phyloP scores from a whole-genome alignment of 768 basidiomycete species.

The Boletus sensibilis region DNA sequence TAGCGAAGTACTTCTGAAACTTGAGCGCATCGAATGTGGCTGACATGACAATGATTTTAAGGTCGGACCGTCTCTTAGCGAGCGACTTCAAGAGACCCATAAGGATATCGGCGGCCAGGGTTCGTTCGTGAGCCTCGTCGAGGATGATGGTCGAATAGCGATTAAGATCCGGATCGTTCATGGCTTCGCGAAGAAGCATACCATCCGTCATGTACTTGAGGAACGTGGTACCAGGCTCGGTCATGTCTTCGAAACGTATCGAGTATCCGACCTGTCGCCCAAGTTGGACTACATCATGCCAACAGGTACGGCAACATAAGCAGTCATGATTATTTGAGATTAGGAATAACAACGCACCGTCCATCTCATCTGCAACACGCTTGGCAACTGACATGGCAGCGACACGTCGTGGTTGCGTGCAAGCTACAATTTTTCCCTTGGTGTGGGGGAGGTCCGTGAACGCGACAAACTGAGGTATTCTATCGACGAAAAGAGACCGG shows the following conservation, averaged over 20 bases:
- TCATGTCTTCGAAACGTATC: conserved; percentile 91
- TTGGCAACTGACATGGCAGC: conserved; percentile 98
- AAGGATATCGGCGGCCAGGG: conserved; percentile 95
- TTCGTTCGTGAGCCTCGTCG: conserved; percentile 98
- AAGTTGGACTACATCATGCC: conserved; percentile 62
- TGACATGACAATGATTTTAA: conserved; percentile 98
- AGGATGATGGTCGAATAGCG: conserved; percentile 98
- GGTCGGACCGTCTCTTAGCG: conserved; percentile 75
- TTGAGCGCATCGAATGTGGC: conserved; percentile 96
- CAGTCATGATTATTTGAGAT: neutral
- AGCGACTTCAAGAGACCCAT: conserved; percentile 94
- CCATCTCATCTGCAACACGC: conserved; percentile 99
- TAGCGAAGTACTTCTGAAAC: conserved; percentile 91
- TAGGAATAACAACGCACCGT: conserved; percentile 57
- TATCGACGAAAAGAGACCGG: conserved; percentile 38
- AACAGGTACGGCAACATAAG: conserved; percentile 8
- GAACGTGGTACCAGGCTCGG: conserved; percentile 86
- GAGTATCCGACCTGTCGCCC: conserved; percentile 97
- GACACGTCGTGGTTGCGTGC: conserved; percentile 94
- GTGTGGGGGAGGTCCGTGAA: conserved; percentile 92
- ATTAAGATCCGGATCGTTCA: conserved; percentile 88
- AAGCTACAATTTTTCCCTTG: conserved; percentile 88
- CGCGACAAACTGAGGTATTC: conserved; percentile 95
- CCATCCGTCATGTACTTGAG: conserved; percentile 99
- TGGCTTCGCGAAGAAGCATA: conserved; percentile 97